A percentile compares a stretch with the other conserved stretches of the same genome.
Conservation (phyloP, 2,329 filamentous ascomycete species). For the Seiridium cupressi region DNA sequence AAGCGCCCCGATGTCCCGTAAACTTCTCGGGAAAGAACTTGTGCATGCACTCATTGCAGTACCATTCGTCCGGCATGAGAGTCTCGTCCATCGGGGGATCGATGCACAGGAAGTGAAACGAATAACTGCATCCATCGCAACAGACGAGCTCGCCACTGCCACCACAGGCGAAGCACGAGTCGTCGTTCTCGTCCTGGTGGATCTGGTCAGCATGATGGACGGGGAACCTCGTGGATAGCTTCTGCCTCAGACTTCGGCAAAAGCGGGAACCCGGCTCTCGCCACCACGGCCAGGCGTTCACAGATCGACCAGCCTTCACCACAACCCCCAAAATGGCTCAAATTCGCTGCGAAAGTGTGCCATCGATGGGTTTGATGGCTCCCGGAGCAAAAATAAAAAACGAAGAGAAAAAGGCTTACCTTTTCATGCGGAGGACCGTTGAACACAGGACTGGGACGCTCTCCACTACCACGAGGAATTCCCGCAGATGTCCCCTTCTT, state of each 20-base stretch:
- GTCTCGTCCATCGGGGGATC: slow-evolving; percentile 72
- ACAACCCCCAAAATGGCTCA: background rate
- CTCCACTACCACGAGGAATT: slow-evolving; percentile 63
- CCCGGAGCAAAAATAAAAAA: background rate
- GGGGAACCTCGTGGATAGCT: slow-evolving; percentile 21
- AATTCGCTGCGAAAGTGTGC: background rate
- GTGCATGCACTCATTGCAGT: slow-evolving; percentile 69
- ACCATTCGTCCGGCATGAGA: slow-evolving; percentile 74
- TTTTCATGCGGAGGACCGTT: slow-evolving; percentile 52
- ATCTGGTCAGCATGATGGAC: slow-evolving; percentile 31
- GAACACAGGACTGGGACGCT: slow-evolving; percentile 60
- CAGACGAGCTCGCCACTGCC: slow-evolving; percentile 84
- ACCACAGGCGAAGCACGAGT: slow-evolving; percentile 84
- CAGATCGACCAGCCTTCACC: slow-evolving; percentile 10
- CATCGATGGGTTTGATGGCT: background rate
- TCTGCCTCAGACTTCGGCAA: slow-evolving; percentile 33
- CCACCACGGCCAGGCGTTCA: slow-evolving; percentile 11
- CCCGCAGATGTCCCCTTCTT: slow-evolving; percentile 71
- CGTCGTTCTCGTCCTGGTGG: slow-evolving; percentile 72
- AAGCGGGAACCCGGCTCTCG: slow-evolving; percentile 26
- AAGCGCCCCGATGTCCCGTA: slow-evolving; percentile 53
- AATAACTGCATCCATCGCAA: slow-evolving; percentile 87
- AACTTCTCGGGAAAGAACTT: slow-evolving; percentile 43
- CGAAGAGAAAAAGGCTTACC: slow-evolving; percentile 39
- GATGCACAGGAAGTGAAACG: slow-evolving; percentile 87